phyloP scores from a whole-genome alignment of 2,329 filamentous ascomycete genomes.

The Sporothrix mexicana region DNA sequence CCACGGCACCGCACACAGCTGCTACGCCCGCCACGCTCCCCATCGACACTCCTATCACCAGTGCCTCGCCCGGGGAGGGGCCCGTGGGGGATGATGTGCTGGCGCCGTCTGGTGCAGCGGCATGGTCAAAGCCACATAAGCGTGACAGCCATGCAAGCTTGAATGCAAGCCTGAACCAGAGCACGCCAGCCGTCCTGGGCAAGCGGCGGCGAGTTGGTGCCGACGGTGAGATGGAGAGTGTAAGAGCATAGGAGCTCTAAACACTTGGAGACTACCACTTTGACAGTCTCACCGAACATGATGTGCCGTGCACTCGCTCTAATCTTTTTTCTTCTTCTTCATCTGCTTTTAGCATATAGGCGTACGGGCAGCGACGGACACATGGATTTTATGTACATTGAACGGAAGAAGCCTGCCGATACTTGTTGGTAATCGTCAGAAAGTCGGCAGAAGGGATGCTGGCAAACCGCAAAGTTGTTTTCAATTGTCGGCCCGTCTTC shows the following conservation, averaged over 20 bases:
- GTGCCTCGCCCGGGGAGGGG: constrained; percentile 1
- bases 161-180: neutral
- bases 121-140: neutral
- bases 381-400: neutral
- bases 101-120: neutral
- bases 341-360: constrained; percentile 2
- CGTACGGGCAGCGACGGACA: neutral
- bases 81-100: neutral
- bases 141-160: neutral
- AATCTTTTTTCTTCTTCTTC: neutral
- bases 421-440: neutral
- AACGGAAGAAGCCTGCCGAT: neutral
- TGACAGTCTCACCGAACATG: no score
- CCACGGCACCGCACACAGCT: neutral
- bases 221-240: neutral
- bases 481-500: no score
- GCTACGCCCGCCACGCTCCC: neutral
- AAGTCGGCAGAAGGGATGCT: no score
- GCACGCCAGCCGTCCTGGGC: neutral
- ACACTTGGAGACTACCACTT: neutral
- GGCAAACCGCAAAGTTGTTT: no score
- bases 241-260: neutral
- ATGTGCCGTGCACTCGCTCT: neutral
- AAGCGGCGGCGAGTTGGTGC: constrained; percentile 25
- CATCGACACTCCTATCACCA: constrained; percentile 24